Percentiles rank a stretch among this genome's conserved stretches.
phyloP scores from a whole-genome alignment of 169 alveolate species.

The Toxoplasma gondii region DNA sequence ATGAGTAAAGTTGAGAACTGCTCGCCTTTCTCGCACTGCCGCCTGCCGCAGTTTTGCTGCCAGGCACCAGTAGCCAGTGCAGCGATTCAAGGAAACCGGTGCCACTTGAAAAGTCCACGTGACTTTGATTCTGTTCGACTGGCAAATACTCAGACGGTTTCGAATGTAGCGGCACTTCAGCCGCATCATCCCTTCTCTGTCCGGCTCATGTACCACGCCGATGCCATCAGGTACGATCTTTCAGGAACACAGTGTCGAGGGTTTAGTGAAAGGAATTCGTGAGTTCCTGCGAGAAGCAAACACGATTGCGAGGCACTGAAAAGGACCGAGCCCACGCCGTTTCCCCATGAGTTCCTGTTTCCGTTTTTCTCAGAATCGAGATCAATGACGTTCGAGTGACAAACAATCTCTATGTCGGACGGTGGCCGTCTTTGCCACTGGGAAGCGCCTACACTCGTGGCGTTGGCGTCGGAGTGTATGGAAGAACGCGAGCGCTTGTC shows the following conservation, averaged over 20 bases:
- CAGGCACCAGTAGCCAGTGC: not conserved
- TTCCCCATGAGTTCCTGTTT: not conserved
- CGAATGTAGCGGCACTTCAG: not conserved
- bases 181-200: constrained; percentile 21
- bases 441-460: not conserved
- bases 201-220: not conserved
- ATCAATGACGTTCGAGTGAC: not conserved
- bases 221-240: not conserved
- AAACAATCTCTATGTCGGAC: not conserved
- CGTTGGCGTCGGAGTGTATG: constrained; percentile 28
- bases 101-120: too few relatives aligned
- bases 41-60: not conserved
- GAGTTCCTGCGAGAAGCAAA: not conserved
- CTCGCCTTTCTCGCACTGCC: not conserved
- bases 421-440: constrained; percentile 1
- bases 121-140: not conserved
- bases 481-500: constrained; percentile 16
- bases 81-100: too few relatives aligned
- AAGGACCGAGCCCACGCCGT: not conserved
- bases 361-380: not conserved
- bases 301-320: not conserved
- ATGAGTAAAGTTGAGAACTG: too few relatives aligned
- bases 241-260: not conserved
- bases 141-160: not conserved
- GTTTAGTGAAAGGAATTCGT: not conserved